These are phyloP conservation scores for Trametes meyenii DNA, from an alignment of 768 basidiomycete genomes.

Conservation along the genomic window DNA sequence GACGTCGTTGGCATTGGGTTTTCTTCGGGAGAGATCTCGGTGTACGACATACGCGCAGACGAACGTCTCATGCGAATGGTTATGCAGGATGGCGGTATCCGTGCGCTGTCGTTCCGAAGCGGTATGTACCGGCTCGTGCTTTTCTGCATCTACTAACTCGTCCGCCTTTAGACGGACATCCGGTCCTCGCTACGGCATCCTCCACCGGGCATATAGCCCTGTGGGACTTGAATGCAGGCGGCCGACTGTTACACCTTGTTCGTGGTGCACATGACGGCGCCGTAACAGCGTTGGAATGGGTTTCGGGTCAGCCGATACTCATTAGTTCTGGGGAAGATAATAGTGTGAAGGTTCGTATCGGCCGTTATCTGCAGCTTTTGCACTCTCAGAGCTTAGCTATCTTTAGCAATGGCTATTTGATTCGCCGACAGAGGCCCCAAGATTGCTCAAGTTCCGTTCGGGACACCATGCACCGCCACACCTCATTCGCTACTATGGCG, in stretches of 20 bases:
- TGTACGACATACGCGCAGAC: constrained; percentile 90
- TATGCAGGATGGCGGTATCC: constrained; percentile 85
- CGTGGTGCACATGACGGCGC: constrained; percentile 89
- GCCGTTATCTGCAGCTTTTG: not conserved
- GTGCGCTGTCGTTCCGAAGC: constrained; percentile 81
- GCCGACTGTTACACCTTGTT: constrained; percentile 80
- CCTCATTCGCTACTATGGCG: constrained; percentile 91
- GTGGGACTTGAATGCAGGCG: constrained; percentile 89
- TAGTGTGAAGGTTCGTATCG: constrained; percentile 76
- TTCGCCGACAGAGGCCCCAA: constrained; percentile 82
- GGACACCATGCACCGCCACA: constrained; percentile 93
- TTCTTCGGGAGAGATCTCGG: constrained; percentile 80
- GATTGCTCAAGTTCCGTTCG: constrained; percentile 87
- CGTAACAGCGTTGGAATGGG: constrained; percentile 85
- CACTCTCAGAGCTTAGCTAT: not conserved
- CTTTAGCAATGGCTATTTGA: constrained; percentile 97
- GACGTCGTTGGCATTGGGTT: constrained; percentile 96
- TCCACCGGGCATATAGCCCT: constrained; percentile 87
- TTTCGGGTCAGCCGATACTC: constrained; percentile 89
- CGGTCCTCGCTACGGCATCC: constrained; percentile 86
- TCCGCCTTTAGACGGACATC: constrained; percentile 68
- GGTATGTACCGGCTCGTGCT: constrained; percentile 46
- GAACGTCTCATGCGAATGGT: constrained; percentile 87
- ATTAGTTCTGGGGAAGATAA: constrained; percentile 94
- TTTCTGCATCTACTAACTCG: not conserved